Conservation (phyloP, 2,329 filamentous ascomycete species). For the Epichloe elymi region DNA sequence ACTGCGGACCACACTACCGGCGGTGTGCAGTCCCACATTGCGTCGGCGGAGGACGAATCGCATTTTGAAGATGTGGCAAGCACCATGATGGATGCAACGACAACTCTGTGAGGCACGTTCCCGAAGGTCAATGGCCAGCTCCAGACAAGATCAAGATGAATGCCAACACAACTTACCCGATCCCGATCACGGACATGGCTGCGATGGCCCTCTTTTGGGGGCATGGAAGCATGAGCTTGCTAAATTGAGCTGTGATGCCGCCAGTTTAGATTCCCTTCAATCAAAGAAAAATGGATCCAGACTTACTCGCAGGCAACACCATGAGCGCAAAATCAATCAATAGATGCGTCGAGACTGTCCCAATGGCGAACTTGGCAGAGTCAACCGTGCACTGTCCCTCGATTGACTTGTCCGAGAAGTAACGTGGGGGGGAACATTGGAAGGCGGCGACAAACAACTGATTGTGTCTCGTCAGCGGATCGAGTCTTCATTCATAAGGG, state of each 20-base stretch:
- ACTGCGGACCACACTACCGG: constrained; percentile 1
- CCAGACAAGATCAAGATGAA: not conserved
- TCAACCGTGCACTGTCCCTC: constrained; percentile 2
- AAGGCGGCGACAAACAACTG: not conserved
- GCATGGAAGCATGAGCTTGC: not conserved
- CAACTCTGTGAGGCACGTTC: not conserved
- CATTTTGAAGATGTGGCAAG: not conserved
- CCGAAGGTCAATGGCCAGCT: not conserved
- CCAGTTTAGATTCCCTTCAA: not conserved
- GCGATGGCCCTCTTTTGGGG: constrained; percentile 1
- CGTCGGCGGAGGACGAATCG: not conserved
- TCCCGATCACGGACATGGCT: constrained; percentile 1
- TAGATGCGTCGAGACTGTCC: not conserved
- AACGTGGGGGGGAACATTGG: not conserved
- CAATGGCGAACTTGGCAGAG: constrained; percentile 5
- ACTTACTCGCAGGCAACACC: not conserved
- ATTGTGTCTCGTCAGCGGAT: not conserved
- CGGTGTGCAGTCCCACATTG: not conserved
- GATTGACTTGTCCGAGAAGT: constrained; percentile 4
- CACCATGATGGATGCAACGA: not conserved
- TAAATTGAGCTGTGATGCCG: not conserved
- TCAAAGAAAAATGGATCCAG: not conserved
- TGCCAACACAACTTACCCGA: not conserved
- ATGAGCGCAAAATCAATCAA: not conserved
- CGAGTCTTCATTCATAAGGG: too few species aligned